phyloP scores from a whole-genome alignment of 108 stramenopile species.

The Chaetoceros muelleri region DNA sequence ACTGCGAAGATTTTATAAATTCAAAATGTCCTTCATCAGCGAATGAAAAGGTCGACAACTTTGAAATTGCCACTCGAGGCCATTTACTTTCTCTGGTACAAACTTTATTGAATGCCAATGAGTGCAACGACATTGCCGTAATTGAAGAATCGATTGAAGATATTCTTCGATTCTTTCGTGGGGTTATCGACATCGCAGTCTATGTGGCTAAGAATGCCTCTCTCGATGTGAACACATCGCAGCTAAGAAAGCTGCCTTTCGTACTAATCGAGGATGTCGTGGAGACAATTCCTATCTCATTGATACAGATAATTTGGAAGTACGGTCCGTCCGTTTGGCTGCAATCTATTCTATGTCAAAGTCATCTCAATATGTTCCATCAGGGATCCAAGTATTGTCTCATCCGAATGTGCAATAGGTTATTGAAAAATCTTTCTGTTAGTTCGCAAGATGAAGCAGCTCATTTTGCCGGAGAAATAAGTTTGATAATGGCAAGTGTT shows the following conservation, averaged over 20 bases:
- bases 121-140: background rate
- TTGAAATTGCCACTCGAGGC: background rate
- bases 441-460: conserved; percentile 7
- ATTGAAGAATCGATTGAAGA: background rate
- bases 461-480: conserved; percentile 47
- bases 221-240: background rate
- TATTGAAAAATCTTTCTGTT: conserved; percentile 26
- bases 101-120: background rate
- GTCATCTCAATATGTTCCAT: background rate
- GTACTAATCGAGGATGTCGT: conserved; percentile 53
- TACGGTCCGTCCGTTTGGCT: background rate
- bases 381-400: conserved; percentile 6
- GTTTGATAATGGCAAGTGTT: conserved; percentile 36
- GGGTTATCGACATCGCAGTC: background rate
- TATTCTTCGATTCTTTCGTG: background rate
- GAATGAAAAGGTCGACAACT: background rate
- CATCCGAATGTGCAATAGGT: conserved; percentile 46
- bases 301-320: conserved; percentile 35
- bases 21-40: background rate
- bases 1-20: no score
- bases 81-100: background rate
- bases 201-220: background rate
- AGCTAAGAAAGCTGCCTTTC: conserved; percentile 36
- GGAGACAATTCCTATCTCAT: conserved; percentile 26
- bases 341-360: background rate